These are phyloP conservation scores for Daucus carota DNA, from an alignment of 129 eudicot genomes.

Conservation along the genomic window DNA sequence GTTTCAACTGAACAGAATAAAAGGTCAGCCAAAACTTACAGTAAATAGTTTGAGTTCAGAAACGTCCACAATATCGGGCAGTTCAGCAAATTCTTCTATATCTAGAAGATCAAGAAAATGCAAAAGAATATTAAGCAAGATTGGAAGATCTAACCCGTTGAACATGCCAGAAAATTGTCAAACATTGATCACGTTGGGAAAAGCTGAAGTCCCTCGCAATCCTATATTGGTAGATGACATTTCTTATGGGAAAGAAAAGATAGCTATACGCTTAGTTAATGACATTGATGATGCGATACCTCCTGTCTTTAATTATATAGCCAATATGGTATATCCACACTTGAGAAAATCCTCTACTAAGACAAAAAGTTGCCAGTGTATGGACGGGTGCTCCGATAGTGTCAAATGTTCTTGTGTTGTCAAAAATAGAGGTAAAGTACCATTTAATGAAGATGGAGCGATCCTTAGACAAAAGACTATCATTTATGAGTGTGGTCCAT, in stretches of 20 bases:
- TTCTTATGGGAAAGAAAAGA: constrained; percentile 32
- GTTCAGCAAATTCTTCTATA: not conserved
- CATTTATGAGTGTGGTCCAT: constrained; percentile 41
- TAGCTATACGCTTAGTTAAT: constrained; percentile 23
- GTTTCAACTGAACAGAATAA: constrained; percentile 31
- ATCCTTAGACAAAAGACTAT: constrained; percentile 14
- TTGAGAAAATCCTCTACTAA: not conserved
- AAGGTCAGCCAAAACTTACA: constrained; percentile 25
- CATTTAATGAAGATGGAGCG: constrained; percentile 23
- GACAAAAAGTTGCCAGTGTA: constrained; percentile 26
- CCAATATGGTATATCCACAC: constrained; percentile 17
- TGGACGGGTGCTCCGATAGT: constrained; percentile 24
- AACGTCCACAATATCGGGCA: not conserved
- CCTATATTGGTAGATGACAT: constrained; percentile 16
- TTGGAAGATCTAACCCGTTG: not conserved
- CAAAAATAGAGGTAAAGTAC: constrained; percentile 29
- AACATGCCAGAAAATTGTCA: too few relatives aligned
- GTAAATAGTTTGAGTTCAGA: not conserved
- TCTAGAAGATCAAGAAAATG: constrained; percentile 1
- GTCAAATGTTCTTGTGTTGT: constrained; percentile 25
- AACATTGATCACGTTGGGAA: not conserved
- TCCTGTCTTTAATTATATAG: constrained; percentile 21
- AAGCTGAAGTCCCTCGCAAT: not conserved
- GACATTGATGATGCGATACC: constrained; percentile 20
- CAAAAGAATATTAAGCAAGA: not conserved